phyloP scores from a whole-genome alignment of 1,284 basidiomycete genomes.

The Cutaneotrichosporon mucoides region DNA sequence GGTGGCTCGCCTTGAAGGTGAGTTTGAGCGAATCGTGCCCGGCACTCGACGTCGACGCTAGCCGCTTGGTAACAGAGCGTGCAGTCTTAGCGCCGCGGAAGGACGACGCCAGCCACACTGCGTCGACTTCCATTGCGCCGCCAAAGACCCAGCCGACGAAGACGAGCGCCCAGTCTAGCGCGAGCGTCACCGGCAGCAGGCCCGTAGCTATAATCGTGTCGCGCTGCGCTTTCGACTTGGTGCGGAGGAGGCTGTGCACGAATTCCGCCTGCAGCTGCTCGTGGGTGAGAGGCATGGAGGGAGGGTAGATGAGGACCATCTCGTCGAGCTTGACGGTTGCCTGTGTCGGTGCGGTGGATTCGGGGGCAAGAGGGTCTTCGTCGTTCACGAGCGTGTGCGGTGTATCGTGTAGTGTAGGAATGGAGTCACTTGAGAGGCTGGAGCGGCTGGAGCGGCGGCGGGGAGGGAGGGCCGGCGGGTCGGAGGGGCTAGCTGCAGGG shows the following conservation, averaged over 20 bases:
- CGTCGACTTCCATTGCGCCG: conserved; percentile 22
- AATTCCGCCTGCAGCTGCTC: conserved; percentile 20
- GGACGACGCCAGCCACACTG: conserved; percentile 18
- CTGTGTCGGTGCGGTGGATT: conserved; percentile 2
- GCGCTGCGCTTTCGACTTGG: conserved; percentile 22
- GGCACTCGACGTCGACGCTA: conserved; percentile 5
- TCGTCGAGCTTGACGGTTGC: conserved; percentile 15
- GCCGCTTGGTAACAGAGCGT: conserved; percentile 18
- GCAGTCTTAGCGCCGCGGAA: conserved; percentile 22
- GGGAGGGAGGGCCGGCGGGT: neutral
- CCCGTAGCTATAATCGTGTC: conserved; percentile 24
- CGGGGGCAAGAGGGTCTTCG: neutral
- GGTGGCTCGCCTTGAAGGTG: conserved; percentile 2
- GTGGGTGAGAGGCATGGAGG: conserved; percentile 8
- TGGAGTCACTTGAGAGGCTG: too few relatives aligned
- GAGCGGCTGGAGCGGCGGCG: neutral
- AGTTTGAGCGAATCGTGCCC: conserved; percentile 6
- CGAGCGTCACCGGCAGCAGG: neutral
- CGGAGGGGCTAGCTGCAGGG: too few relatives aligned
- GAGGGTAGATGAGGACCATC: conserved; percentile 23
- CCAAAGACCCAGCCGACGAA: conserved; percentile 25
- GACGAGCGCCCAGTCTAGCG: conserved; percentile 19
- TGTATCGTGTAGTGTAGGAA: too few relatives aligned
- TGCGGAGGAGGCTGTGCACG: conserved; percentile 20
- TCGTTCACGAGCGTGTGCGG: neutral